Percentiles rank a stretch among this genome's conserved stretches.
Evolutionary conservation across 768 basidiomycete genomes (phyloP).

Genomic region (Russula vinacea): DNA sequence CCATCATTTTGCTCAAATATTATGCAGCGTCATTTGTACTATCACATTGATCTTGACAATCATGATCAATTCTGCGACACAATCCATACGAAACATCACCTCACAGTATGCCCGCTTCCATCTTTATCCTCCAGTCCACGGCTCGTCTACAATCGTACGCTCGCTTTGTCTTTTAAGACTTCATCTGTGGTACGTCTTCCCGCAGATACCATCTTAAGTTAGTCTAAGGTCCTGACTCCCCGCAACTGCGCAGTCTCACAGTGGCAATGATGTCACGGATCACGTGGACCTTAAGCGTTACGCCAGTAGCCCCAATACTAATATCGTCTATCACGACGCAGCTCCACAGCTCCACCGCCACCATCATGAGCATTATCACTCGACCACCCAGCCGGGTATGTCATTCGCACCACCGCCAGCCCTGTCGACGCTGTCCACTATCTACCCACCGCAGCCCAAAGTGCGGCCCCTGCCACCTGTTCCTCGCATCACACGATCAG

Average conservation of each 20-base stretch:
- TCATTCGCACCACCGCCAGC: not conserved
- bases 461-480: not conserved
- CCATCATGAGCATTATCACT: not conserved
- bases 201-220: no score
- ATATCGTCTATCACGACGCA: not conserved
- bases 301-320: constrained; percentile 33
- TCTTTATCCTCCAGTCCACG: not conserved
- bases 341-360: not conserved
- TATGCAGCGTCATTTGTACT: constrained; percentile 39
- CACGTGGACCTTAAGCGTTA: constrained; percentile 47
- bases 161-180: not conserved
- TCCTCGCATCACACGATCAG: not conserved
- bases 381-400: not conserved
- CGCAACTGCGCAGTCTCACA: constrained; percentile 32
- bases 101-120: constrained; percentile 34
- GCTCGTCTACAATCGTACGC: not conserved
- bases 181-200: constrained; percentile 12
- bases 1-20: not conserved
- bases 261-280: constrained; percentile 70
- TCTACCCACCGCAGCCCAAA: not conserved
- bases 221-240: not conserved
- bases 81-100: constrained; percentile 38
- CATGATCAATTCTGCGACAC: constrained; percentile 38
- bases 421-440: not conserved
- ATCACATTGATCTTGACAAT: constrained; percentile 41